Evolutionary conservation across 2,329 filamentous ascomycete species (phyloP).

Genomic region (Sporothrix dimorphospora): DNA sequence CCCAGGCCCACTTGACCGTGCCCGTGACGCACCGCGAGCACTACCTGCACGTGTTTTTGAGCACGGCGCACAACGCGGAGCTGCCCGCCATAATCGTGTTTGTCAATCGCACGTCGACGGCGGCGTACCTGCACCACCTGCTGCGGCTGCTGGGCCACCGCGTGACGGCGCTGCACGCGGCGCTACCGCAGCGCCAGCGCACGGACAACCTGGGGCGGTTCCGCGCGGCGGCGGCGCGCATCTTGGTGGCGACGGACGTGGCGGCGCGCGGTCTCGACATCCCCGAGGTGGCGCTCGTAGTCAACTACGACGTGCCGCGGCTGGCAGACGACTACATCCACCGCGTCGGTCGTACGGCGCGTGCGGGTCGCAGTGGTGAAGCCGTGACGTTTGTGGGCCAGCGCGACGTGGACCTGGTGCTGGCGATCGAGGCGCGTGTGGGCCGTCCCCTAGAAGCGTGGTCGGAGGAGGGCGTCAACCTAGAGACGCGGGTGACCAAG

Average conservation of each 20-base stretch:
- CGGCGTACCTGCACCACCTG: constrained; percentile 85
- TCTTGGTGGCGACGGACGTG: constrained; percentile 93
- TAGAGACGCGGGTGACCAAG: constrained; percentile 86
- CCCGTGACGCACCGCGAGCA: constrained; percentile 93
- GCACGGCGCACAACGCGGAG: constrained; percentile 72
- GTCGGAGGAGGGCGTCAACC: constrained; percentile 86
- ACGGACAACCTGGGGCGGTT: constrained; percentile 89
- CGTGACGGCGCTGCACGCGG: constrained; percentile 88
- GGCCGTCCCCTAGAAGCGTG: constrained; percentile 80
- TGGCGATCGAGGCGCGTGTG: constrained; percentile 85
- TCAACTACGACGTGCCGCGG: constrained; percentile 96
- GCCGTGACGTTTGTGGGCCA: constrained; percentile 89
- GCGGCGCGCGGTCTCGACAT: constrained; percentile 95
- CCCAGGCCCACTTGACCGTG: constrained; percentile 83
- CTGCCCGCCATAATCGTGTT: constrained; percentile 93
- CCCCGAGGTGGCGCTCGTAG: constrained; percentile 82
- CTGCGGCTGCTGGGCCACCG: constrained; percentile 84
- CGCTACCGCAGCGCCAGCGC: constrained; percentile 80
- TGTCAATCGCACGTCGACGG: constrained; percentile 88
- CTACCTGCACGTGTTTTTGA: constrained; percentile 87
- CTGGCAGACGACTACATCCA: constrained; percentile 98
- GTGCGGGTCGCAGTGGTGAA: constrained; percentile 82
- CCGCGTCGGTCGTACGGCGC: constrained; percentile 89
- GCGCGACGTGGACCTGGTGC: constrained; percentile 86
- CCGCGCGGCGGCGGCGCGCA: constrained; percentile 82